Conservation (phyloP, 345 rosid genomes). For the Melaleuca quinquenervia region DNA sequence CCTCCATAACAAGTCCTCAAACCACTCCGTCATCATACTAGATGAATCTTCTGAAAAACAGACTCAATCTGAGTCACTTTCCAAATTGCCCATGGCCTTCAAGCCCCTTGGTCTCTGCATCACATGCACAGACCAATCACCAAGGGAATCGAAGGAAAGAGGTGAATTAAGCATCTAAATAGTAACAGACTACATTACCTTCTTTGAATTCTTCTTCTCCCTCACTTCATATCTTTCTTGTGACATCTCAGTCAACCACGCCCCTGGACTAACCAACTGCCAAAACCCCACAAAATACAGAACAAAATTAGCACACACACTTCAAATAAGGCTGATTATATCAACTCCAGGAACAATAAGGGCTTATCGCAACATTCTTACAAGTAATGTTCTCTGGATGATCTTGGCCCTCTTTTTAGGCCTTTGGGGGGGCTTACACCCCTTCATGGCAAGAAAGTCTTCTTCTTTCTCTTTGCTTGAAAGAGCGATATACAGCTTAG, state of each 20-base stretch:
- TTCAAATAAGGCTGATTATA: neutral
- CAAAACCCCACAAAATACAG: conserved; percentile 9
- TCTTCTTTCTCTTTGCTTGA: conserved; percentile 79
- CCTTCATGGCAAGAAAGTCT: conserved; percentile 74
- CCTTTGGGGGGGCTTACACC: conserved; percentile 69
- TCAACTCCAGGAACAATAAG: neutral
- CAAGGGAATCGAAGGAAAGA: neutral
- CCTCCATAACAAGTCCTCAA: neutral
- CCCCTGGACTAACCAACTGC: conserved; percentile 71
- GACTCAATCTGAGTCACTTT: conserved; percentile 56
- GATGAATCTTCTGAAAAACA: no score
- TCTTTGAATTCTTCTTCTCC: conserved; percentile 64
- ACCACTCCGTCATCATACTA: neutral
- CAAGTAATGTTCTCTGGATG: conserved; percentile 59
- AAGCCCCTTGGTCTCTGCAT: conserved; percentile 71
- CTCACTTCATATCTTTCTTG: conserved; percentile 76
- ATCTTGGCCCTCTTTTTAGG: conserved; percentile 68
- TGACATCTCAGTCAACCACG: conserved; percentile 75
- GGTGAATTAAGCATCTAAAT: neutral
- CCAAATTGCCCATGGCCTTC: conserved; percentile 70
- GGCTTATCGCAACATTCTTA: conserved; percentile 9
- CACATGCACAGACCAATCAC: neutral
- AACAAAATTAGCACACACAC: neutral
- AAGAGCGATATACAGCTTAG: conserved; percentile 39
- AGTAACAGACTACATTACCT: conserved; percentile 20